Evolutionary conservation across 768 basidiomycete species (phyloP), one percentile per base, ranked within the genome.

Genomic region (Psilocybe subaeruginosa): DNA sequence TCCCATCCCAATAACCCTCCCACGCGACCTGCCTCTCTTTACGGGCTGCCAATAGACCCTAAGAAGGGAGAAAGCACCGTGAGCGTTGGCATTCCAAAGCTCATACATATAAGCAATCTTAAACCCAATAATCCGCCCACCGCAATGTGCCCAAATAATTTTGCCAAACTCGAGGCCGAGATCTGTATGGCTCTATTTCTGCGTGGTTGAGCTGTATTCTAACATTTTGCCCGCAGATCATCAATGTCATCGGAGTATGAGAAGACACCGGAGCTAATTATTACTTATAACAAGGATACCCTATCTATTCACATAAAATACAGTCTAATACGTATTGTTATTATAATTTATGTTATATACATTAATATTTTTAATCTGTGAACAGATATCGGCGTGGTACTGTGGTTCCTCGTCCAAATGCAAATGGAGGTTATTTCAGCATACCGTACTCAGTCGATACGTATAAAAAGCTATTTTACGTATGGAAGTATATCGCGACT

Each of bases 41-140:
- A 50, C 23, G 60, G 60, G 14, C 35, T 66, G 6, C 65, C 65
- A n/a, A 58, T 66, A 23, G 65, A 66, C 47, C 65, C 65, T 16
- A 48, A 54, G 33, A 66, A 66, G 43, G 65, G 65, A 6, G 65
- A 66, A 37, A 63, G 65, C 8, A 58, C 61, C 11, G 62, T 66
- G 5, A 63, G 59, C 30, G 60, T 63, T 29, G 65, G 65, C 3
- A 30, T 12, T 2, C 65, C 65, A 2, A 54, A 55, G 33, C 39
- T 46, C 4, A 63, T 66, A 14, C 62, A 63, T 30, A 45, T 63
- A 14, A 55, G 50, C 43, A 52, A 54, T 17, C 52, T 66, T 9
- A 55, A 59, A 35, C 56, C 51, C 19, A 56, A 62, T 23, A 55
- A 54, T 5, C 65, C 65, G 1, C 59, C 57, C 29, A 46, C 48